phyloP scores from a whole-genome alignment of 2,329 filamentous ascomycete species.

The Colletotrichum godetiae region DNA sequence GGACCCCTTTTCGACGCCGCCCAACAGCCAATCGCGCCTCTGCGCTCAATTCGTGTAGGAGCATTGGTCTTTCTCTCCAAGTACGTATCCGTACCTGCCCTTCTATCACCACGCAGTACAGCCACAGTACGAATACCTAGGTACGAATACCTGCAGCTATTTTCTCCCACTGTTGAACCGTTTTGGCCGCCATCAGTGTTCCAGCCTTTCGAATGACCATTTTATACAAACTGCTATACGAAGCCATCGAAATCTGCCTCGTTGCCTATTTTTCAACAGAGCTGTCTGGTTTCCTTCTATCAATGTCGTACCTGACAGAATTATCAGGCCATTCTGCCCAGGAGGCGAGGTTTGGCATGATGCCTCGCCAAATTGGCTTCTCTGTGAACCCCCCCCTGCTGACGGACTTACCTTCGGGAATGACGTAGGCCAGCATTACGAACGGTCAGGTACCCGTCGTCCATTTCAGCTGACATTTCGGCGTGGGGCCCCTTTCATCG shows the following conservation, averaged over 20 bases:
- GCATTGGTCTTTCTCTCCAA: background rate
- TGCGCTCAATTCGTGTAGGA: slow-evolving; percentile 8
- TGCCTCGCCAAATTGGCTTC: background rate
- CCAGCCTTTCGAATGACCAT: background rate
- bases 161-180: background rate
- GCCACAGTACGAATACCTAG: no score
- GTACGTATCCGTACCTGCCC: background rate
- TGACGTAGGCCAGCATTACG: slow-evolving; percentile 31
- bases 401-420: slow-evolving; percentile 23
- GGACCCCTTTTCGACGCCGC: slow-evolving; percentile 25
- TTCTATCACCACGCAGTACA: no score
- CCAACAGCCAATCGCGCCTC: slow-evolving; percentile 18
- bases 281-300: no score
- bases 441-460: slow-evolving; percentile 31
- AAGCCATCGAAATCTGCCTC: background rate
- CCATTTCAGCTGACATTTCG: slow-evolving; percentile 24
- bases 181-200: background rate
- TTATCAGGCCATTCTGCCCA: background rate
- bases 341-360: background rate
- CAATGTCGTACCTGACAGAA: background rate
- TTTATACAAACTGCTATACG: background rate
- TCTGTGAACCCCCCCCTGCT: slow-evolving; percentile 19
- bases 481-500: background rate
- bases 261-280: background rate
- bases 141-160: background rate